Evolutionary conservation across 805 yeast species (phyloP).

Genomic region (Metschnikowia chrysomelidarum): DNA sequence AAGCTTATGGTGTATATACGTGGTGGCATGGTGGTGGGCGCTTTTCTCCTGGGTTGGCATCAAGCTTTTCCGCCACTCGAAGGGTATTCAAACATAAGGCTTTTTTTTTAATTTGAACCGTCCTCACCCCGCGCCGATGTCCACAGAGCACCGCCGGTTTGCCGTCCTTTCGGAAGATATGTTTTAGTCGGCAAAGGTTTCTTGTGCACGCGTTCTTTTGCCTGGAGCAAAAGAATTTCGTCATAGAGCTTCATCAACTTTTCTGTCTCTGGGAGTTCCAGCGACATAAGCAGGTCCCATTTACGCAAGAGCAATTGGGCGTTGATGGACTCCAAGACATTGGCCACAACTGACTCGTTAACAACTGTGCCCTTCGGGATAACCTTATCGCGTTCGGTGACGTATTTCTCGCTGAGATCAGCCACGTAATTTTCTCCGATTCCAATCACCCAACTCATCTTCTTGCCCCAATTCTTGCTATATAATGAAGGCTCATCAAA

Average conservation of each 20-base stretch:
- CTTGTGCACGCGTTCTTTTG: slow-evolving; percentile 19
- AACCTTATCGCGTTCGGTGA: slow-evolving; percentile 35
- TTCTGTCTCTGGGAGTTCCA: slow-evolving; percentile 3
- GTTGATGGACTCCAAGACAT: slow-evolving; percentile 8
- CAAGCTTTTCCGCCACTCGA: slow-evolving; percentile 77
- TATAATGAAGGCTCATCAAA: slow-evolving; percentile 80
- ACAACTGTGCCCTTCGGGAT: slow-evolving; percentile 19
- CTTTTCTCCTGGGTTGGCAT: slow-evolving; percentile 74
- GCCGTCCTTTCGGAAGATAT: slow-evolving; percentile 48
- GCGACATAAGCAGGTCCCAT: slow-evolving; percentile 10
- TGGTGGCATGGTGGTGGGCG: slow-evolving; percentile 61
- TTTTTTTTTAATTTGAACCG: too few species aligned
- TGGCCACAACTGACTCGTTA: slow-evolving; percentile 8
- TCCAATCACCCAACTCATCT: slow-evolving; percentile 85
- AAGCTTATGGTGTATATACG: slow-evolving; percentile 39
- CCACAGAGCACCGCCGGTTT: slow-evolving; percentile 80
- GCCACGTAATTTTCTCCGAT: slow-evolving; percentile 56
- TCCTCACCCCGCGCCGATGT: slow-evolving; percentile 70
- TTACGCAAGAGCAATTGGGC: slow-evolving; percentile 10
- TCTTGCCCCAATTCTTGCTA: slow-evolving; percentile 86
- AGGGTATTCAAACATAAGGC: slow-evolving; percentile 44
- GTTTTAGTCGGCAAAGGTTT: slow-evolving; percentile 23
- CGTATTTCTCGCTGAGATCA: slow-evolving; percentile 73
- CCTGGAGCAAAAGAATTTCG: slow-evolving; percentile 15
- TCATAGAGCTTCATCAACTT: slow-evolving; percentile 11